phyloP scores from a whole-genome alignment of 441 rosid species.

The Viola pubescens region DNA sequence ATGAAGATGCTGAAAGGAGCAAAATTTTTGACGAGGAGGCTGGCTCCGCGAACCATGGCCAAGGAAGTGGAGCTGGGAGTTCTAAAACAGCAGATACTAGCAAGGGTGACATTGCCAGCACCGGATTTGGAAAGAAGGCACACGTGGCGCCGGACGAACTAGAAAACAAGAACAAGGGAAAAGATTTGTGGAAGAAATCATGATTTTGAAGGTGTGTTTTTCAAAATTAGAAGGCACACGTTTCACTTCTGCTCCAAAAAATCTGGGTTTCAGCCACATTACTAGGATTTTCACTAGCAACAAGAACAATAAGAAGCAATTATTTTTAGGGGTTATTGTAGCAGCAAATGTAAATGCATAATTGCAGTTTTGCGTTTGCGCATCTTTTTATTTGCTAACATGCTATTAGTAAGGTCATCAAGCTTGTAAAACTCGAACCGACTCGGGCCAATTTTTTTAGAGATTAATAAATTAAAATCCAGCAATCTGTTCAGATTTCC shows the following conservation, averaged over 20 bases:
- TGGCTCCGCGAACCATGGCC: constrained; percentile 16
- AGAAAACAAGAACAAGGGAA: constrained; percentile 19
- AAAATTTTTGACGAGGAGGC: constrained; percentile 42
- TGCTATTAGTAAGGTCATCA: background rate
- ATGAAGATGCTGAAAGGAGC: constrained; percentile 31
- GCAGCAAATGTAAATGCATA: background rate
- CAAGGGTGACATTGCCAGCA: constrained; percentile 15
- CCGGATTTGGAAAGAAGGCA: constrained; percentile 5
- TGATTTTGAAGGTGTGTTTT: background rate
- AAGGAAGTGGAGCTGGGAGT: constrained; percentile 16
- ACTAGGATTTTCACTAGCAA: constrained; percentile 1
- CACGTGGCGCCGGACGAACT: constrained; percentile 4
- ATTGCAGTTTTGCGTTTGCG: background rate
- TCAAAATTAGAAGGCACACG: background rate
- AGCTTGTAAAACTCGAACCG: too few relatives aligned
- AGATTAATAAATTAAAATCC: too few relatives aligned
- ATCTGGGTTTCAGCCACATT: background rate
- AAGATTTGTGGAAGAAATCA: background rate
- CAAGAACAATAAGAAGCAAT: too few relatives aligned
- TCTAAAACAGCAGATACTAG: constrained; percentile 18
- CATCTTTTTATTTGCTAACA: background rate
- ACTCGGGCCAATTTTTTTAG: too few relatives aligned
- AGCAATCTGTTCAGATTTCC: too few relatives aligned
- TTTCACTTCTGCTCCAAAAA: background rate
- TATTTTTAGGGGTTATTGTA: too few relatives aligned